Evolutionary conservation across 2,329 filamentous ascomycete genomes (phyloP).

Genomic region (Fonsecaea pugnacius): DNA sequence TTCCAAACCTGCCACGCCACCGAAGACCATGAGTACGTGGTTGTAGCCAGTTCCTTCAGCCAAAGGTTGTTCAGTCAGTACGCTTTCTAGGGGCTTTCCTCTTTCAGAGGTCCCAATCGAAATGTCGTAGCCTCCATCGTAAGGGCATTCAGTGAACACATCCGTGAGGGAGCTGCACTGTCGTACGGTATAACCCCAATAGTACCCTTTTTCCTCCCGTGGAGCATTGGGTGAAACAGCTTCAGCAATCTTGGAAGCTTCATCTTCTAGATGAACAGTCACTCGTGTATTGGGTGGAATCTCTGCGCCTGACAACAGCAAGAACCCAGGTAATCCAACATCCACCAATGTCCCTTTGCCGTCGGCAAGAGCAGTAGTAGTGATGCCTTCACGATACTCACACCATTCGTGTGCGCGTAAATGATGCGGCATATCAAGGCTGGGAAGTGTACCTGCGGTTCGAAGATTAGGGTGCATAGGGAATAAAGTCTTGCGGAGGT

Average conservation of each 20-base stretch:
- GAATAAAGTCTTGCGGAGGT: constrained; percentile 76
- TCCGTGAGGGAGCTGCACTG: constrained; percentile 68
- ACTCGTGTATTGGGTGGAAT: constrained; percentile 74
- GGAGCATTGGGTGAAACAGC: constrained; percentile 71
- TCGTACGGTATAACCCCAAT: constrained; percentile 81
- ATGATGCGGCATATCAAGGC: constrained; percentile 84
- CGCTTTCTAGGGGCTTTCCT: constrained; percentile 56
- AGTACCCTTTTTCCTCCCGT: constrained; percentile 76
- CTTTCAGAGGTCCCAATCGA: constrained; percentile 84
- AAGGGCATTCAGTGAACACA: constrained; percentile 77
- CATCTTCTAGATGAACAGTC: constrained; percentile 62
- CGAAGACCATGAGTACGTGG: constrained; percentile 78
- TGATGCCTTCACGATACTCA: constrained; percentile 77
- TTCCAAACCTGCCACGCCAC: constrained; percentile 79
- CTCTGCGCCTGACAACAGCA: constrained; percentile 57
- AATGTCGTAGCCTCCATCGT: constrained; percentile 77
- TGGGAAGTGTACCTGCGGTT: constrained; percentile 73
- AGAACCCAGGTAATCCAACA: constrained; percentile 54
- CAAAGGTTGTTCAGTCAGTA: constrained; percentile 47
- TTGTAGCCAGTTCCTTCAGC: constrained; percentile 52
- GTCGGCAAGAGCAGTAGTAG: constrained; percentile 57
- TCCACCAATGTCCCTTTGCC: constrained; percentile 59
- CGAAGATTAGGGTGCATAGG: constrained; percentile 77
- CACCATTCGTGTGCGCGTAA: constrained; percentile 76
- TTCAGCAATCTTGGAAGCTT: constrained; percentile 52